Base-by-base conservation (phyloP, 1,139 yeast genomes). In the Magnusiomyces tetraspermus region DNA sequence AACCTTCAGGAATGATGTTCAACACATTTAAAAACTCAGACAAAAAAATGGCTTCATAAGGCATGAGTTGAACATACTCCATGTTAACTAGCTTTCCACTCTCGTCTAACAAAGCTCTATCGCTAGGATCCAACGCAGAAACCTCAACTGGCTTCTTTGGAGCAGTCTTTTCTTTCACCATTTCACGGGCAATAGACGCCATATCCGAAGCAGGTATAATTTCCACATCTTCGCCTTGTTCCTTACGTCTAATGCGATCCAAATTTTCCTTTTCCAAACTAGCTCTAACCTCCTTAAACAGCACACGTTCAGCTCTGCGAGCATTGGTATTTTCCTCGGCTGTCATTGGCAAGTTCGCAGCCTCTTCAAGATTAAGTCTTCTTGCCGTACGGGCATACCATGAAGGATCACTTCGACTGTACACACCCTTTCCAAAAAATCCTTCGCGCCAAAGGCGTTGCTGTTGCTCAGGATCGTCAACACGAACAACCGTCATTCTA, bases 361-460 rank as follows among this genome's bases (percentile, higher is more conserved):
- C 71, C 2, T 67, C 66, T 31, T 72, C 71, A 13, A 72, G 64
- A 13, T 74, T 76, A 17, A 76, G 68, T 51, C 84, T 73, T 49
- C 85, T 71, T 31, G 76, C 71, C 1, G 87, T 81, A 52, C 97
- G 76, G 15, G 73, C 73, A 47, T 67, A 69, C 97, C 97, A 92
- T 0, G 96, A 81, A 0, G 98, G 96, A 62, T 92, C 97, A 55
- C 95, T 85, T 59, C 99, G 74, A 37, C 96, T 85, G 50, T 89
- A 71, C 3, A 79, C 76, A 1, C 98, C 99, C 62, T 92, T 92
- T 10, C 99, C 99, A 64, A 88, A 94, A 64, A 89, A 92, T 0
- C 99, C 99, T 62, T 77, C 77, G 31, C 76, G 70, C 97, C 98
- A 92, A 8, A 92, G 71, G 31, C 67, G 67, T n/a, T 64, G 61